These are phyloP conservation scores for Penicillium odoratum DNA, from an alignment of 495 filamentous ascomycete genomes.

Conservation along the genomic window DNA sequence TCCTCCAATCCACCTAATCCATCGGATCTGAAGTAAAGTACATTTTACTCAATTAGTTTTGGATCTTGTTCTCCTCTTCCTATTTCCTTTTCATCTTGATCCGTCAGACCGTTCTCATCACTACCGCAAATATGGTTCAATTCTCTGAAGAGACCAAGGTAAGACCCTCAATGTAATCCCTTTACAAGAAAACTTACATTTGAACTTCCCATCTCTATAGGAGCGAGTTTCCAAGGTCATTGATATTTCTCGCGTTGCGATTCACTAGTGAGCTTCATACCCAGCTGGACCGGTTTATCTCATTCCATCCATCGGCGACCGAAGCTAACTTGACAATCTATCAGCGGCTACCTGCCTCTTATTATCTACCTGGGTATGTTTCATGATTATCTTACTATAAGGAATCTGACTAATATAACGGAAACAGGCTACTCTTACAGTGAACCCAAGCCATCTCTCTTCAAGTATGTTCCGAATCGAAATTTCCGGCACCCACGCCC, in stretches of 20 bases:
- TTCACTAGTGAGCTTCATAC: conserved; percentile 75
- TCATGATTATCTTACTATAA: not conserved
- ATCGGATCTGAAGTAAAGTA: not conserved
- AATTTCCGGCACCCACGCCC: not conserved
- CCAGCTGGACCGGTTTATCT: not conserved
- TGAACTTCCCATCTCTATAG: conserved; percentile 47
- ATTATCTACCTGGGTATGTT: conserved; percentile 94
- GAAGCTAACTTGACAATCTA: conserved; percentile 10
- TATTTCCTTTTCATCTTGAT: not conserved
- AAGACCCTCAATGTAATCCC: not conserved
- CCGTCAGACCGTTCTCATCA: not conserved
- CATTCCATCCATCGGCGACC: not conserved
- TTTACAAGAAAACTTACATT: conserved; percentile 3
- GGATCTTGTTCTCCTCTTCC: not conserved
- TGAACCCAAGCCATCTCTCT: conserved; percentile 86
- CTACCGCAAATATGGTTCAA: conserved; percentile 63
- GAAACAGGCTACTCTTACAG: conserved; percentile 85
- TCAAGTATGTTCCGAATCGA: conserved; percentile 59
- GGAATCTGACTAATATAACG: not conserved
- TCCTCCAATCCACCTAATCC: not conserved
- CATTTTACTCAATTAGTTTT: not conserved
- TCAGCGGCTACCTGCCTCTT: conserved; percentile 91
- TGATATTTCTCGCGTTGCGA: conserved; percentile 89
- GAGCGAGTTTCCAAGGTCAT: conserved; percentile 96
- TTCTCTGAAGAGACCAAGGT: conserved; percentile 98